A percentile compares a stretch with the other conserved stretches of the same genome.
phyloP scores from a whole-genome alignment of 106 monocot genomes.

The Dendrobium huoshanense region DNA sequence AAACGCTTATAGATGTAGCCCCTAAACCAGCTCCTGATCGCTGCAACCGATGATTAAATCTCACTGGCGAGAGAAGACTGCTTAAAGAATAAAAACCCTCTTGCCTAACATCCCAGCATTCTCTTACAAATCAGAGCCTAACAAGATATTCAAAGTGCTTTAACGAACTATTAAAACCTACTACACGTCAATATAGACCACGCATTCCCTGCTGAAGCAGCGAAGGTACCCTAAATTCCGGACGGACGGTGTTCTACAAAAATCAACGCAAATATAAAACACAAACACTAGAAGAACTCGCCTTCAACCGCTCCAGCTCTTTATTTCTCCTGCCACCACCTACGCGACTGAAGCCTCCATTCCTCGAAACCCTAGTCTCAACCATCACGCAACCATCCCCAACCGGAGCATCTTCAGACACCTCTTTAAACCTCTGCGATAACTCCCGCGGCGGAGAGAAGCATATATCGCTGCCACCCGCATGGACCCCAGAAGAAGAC shows the following conservation, averaged over 20 bases:
- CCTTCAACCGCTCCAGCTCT: slow-evolving; percentile 49
- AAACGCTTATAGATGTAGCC: background rate
- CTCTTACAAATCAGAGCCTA: background rate
- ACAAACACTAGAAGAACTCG: background rate
- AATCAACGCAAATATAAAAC: background rate
- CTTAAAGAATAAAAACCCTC: background rate
- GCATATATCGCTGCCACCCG: slow-evolving; percentile 5
- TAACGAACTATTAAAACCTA: background rate
- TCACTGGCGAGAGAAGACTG: background rate
- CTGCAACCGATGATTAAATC: background rate
- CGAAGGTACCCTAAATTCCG: background rate
- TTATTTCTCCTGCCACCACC: slow-evolving; percentile 18
- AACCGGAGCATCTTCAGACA: background rate
- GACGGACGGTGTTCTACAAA: no score
- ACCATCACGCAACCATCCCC: slow-evolving; percentile 9
- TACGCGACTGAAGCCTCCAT: background rate
- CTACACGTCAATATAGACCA: background rate
- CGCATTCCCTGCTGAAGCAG: background rate
- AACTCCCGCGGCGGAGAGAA: slow-evolving; percentile 60
- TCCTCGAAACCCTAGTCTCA: slow-evolving; percentile 2
- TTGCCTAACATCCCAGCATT: background rate
- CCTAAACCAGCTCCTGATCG: background rate
- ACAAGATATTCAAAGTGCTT: background rate
- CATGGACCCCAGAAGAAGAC: background rate
- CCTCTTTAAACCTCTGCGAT: slow-evolving; percentile 32